A percentile compares a stretch with the other conserved stretches of the same genome.
Conservation (phyloP, 1,139 yeast species). For the Pneumocystis carinii region DNA sequence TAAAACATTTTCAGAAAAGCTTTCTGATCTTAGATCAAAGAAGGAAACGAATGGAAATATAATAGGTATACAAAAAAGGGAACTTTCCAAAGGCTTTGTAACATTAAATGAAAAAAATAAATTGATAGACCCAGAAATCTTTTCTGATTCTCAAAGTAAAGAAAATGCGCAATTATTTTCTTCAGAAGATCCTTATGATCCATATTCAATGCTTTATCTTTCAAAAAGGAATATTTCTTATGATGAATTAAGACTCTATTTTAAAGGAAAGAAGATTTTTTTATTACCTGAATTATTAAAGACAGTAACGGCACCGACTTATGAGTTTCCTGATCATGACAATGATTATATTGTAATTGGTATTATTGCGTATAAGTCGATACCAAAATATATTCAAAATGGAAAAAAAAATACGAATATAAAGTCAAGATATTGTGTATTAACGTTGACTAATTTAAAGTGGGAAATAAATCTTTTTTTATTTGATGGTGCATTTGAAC, state of each 20-base stretch:
- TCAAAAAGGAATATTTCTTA: conserved; percentile 33
- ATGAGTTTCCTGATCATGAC: conserved; percentile 44
- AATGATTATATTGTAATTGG: conserved; percentile 68
- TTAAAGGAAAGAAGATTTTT: conserved; percentile 38
- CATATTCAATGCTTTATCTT: conserved; percentile 5
- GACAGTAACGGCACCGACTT: conserved; percentile 54
- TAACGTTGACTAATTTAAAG: conserved; percentile 55
- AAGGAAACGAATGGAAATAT: background rate
- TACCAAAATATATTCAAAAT: conserved; percentile 27
- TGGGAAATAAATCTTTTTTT: conserved; percentile 45
- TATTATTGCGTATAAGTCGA: conserved; percentile 43
- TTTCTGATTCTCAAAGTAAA: background rate
- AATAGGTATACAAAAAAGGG: background rate
- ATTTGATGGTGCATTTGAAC: conserved; percentile 52
- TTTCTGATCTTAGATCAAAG: background rate
- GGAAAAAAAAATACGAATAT: conserved; percentile 21
- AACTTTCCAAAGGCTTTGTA: background rate
- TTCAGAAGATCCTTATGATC: background rate
- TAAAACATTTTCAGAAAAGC: background rate
- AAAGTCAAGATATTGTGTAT: conserved; percentile 40
- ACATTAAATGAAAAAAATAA: background rate
- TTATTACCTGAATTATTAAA: conserved; percentile 46
- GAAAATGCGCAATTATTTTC: background rate
- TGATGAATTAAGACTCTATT: conserved; percentile 23
- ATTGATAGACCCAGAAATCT: background rate